Evolutionary conservation across 148 eudicot species (phyloP).

Genomic region (Drosera capensis): DNA sequence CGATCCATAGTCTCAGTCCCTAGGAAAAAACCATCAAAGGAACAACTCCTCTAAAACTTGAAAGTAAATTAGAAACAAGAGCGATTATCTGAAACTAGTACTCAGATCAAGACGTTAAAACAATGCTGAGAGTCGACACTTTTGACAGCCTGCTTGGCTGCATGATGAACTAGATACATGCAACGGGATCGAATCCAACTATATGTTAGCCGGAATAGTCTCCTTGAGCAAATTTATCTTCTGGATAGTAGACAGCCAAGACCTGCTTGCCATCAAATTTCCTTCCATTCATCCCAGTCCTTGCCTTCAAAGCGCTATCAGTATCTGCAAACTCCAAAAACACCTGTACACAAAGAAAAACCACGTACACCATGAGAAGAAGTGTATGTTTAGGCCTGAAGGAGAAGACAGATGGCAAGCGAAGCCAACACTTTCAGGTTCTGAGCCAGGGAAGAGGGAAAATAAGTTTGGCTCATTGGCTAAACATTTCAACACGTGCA

Average conservation of each 20-base stretch:
- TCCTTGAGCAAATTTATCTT: slow-evolving; percentile 49
- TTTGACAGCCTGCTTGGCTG: neutral
- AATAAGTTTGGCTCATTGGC: no score
- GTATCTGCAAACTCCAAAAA: slow-evolving; percentile 70
- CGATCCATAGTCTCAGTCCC: no score
- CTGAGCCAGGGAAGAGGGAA: no score
- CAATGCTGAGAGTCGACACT: neutral
- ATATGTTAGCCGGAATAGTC: slow-evolving; percentile 34
- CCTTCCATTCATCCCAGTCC: slow-evolving; percentile 66
- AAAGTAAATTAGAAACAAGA: no score
- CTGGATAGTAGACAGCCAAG: slow-evolving; percentile 54
- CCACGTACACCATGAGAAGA: neutral
- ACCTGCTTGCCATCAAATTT: slow-evolving; percentile 78
- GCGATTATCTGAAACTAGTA: no score
- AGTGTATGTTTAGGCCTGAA: neutral
- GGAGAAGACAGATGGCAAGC: neutral
- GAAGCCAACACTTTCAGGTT: no score
- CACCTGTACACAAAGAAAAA: slow-evolving; percentile 29
- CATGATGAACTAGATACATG: neutral
- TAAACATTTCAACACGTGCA: no score
- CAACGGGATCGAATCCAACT: neutral
- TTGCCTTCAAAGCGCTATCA: slow-evolving; percentile 55
- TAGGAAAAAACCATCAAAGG: no score
- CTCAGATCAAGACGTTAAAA: no score
- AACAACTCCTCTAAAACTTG: no score